Evolutionary conservation across 768 basidiomycete species (phyloP), one percentile per base, ranked within the genome.

Genomic region (Xerocomus potaroensis): DNA sequence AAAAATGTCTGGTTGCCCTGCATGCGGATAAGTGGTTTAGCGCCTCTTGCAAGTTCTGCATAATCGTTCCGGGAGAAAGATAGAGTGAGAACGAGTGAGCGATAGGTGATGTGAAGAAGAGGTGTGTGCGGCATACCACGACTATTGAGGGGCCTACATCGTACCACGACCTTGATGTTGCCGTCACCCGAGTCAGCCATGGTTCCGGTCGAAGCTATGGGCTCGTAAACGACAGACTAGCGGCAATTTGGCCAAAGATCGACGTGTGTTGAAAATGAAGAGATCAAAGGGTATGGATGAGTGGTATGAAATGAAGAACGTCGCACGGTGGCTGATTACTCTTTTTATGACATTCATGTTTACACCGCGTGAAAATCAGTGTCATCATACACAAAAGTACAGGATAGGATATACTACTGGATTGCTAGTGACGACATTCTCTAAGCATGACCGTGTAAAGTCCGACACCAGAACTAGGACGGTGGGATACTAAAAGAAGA

Each of bases 141-240:
- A 62, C 84, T 72, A 67, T 99, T 99, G 71, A 98, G 84, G 44
- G 95, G 95, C 57, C 95, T 79, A 76, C 94, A 97, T 84, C 95
- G 88, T 54, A 89, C 84, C 41, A 89, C 87, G 68, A 91, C 88
- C 73, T 91, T 91, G 77, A 91, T 91, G 72, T 91, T 91, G 45
- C 87, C 88, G 65, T 88, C 87, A 57, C 85, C 87, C 58, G 74
- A 75, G 67, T 88, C 87, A 45, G 81, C 78, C 86, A 88, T 86
- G 37, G 60, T 65, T 49, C 19, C 39, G 40, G 46, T 48, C 42
- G 56, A 61, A 54, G 50, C 33, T 23, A 45, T 47, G 45, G 48
- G 43, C 53, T 30, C 47, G 45, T 31, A 41, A 48, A 51, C 27
- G 51, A 49, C 19, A 43, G 24, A 24, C 41, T 49, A 47, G 40